A percentile compares a stretch with the other conserved stretches of the same genome.
Evolutionary conservation across 495 filamentous ascomycete genomes (phyloP).

Genomic region (Aspergillus kassunensis): DNA sequence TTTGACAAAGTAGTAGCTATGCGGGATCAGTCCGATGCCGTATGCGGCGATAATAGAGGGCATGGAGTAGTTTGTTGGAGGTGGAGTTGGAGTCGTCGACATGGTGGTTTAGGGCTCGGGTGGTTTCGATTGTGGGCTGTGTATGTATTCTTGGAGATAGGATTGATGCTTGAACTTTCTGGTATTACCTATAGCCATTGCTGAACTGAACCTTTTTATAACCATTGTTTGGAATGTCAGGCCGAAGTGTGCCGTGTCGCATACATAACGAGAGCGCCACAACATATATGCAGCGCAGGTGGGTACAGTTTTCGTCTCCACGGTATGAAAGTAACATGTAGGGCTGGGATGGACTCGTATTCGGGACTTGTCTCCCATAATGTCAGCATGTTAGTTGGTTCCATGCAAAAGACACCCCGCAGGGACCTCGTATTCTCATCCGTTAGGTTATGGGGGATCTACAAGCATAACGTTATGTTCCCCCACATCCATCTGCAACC

Average conservation of each 20-base stretch:
- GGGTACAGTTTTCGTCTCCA: too few relatives aligned
- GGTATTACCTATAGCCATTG: background rate
- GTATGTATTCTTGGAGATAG: background rate
- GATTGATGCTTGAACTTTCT: background rate
- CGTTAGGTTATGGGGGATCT: background rate
- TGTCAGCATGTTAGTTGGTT: background rate
- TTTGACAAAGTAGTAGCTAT: conserved; percentile 27
- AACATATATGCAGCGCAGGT: too few relatives aligned
- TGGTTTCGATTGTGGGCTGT: background rate
- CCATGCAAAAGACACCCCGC: background rate
- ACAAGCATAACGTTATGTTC: conserved; percentile 1
- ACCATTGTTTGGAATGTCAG: background rate
- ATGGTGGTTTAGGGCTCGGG: background rate
- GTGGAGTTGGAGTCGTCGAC: background rate
- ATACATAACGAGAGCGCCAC: background rate
- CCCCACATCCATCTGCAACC: background rate
- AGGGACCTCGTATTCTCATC: background rate
- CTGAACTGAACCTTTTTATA: background rate
- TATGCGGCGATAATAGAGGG: conserved; percentile 25
- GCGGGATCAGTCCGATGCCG: conserved; percentile 23
- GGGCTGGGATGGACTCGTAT: background rate
- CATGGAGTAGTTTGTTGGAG: conserved; percentile 22
- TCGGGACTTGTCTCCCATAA: background rate
- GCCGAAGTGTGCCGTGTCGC: too few relatives aligned
- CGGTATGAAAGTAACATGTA: background rate